Evolutionary conservation across 148 eudicot genomes (phyloP).

Genomic region (Camellia lanceoleosa): DNA sequence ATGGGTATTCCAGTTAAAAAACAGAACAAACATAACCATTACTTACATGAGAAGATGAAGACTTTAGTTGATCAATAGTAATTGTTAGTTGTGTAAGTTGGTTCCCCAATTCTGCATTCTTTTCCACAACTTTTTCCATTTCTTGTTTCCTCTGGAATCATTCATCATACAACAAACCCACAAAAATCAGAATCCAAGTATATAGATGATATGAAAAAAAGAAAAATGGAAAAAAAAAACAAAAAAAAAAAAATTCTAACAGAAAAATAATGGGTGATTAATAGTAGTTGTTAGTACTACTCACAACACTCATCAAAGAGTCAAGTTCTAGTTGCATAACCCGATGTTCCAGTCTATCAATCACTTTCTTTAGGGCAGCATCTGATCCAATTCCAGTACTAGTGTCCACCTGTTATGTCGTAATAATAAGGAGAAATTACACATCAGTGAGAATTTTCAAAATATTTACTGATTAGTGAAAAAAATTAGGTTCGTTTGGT

Average conservation of each 20-base stretch:
- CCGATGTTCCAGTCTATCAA: conserved; percentile 2
- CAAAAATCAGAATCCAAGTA: too few species aligned
- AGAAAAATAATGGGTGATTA: neutral
- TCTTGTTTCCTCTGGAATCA: neutral
- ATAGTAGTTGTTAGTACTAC: neutral
- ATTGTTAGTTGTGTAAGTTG: neutral
- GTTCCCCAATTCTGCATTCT: conserved; percentile 7
- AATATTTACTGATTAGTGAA: too few species aligned
- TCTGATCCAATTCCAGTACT: neutral
- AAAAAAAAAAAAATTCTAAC: neutral
- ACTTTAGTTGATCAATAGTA: neutral
- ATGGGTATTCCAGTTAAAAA: neutral
- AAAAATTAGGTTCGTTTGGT: too few species aligned
- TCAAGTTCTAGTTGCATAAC: conserved; percentile 10
- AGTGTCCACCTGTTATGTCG: neutral
- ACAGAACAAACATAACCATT: neutral
- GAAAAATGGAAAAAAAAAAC: neutral
- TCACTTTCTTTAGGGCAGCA: conserved; percentile 6
- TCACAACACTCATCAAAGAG: neutral
- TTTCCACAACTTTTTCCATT: neutral
- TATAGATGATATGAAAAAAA: too few species aligned
- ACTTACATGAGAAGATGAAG: neutral
- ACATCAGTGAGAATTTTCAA: too few species aligned
- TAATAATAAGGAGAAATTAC: neutral
- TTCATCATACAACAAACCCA: too few species aligned